Conservation (phyloP, 768 basidiomycete genomes). For the Pulveroboletus sp. region DNA sequence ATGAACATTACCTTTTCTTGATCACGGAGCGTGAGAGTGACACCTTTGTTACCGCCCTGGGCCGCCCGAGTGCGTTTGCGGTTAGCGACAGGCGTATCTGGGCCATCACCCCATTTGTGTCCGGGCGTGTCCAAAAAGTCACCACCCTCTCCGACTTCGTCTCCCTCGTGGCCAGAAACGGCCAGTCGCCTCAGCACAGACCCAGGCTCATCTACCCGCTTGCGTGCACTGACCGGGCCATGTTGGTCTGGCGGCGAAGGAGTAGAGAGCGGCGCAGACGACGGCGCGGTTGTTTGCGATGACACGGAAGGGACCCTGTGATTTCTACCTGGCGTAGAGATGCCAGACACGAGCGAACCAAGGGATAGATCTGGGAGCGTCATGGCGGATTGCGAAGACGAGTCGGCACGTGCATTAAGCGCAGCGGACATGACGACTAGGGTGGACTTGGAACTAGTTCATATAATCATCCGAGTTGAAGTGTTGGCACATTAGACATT, state of each 20-base stretch:
- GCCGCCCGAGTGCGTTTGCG: conserved; percentile 41
- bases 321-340: conserved; percentile 49
- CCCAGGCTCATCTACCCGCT: conserved; percentile 38
- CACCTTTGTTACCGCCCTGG: conserved; percentile 30
- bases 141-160: conserved; percentile 38
- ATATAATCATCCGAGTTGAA: background rate
- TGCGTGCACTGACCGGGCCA: conserved; percentile 29
- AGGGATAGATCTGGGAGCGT: conserved; percentile 62
- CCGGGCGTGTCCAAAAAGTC: conserved; percentile 56
- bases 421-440: conserved; percentile 40
- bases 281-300: conserved; percentile 50
- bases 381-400: conserved; percentile 41
- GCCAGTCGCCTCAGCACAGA: conserved; percentile 41
- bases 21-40: conserved; percentile 80
- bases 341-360: conserved; percentile 50
- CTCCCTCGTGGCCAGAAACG: conserved; percentile 31
- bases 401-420: conserved; percentile 38
- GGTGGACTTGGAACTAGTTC: background rate
- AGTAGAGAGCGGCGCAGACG: conserved; percentile 48
- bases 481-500: background rate
- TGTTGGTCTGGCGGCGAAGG: conserved; percentile 44
- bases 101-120: conserved; percentile 47
- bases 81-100: conserved; percentile 50
- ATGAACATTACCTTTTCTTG: conserved; percentile 79
- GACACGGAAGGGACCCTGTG: conserved; percentile 49